phyloP scores from a whole-genome alignment of 2,329 filamentous ascomycete species.

The Phoma sp. region DNA sequence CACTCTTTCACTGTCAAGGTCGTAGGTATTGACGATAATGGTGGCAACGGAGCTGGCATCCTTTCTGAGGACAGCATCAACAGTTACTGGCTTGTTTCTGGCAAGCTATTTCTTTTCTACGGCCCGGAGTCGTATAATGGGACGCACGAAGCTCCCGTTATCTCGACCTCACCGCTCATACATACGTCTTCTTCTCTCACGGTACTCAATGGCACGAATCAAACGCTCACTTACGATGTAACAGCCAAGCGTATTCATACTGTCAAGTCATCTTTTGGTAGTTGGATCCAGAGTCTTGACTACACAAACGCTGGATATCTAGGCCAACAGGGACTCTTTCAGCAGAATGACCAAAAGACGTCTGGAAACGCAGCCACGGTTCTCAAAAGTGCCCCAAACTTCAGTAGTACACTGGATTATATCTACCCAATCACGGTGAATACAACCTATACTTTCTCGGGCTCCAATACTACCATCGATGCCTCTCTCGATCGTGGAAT shows the following conservation, averaged over 20 bases:
- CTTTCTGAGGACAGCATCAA: slow-evolving; percentile 8
- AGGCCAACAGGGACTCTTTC: background rate
- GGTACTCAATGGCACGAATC: slow-evolving; percentile 3
- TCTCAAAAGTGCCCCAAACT: background rate
- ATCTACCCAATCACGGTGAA: slow-evolving; percentile 5
- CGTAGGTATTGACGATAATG: slow-evolving; percentile 66
- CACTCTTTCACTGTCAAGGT: slow-evolving; percentile 74
- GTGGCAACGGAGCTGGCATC: slow-evolving; percentile 18
- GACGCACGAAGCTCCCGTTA: background rate
- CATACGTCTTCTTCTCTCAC: slow-evolving; percentile 2
- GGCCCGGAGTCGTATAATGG: slow-evolving; percentile 1
- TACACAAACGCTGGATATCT: slow-evolving; percentile 4
- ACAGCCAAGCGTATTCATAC: slow-evolving; percentile 1
- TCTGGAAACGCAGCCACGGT: background rate
- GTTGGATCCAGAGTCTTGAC: slow-evolving; percentile 1
- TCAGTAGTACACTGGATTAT: slow-evolving; percentile 5
- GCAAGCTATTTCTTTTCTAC: slow-evolving; percentile 7
- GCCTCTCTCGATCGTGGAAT: slow-evolving; percentile 1
- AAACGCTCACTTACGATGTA: slow-evolving; percentile 3
- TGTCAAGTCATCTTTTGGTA: background rate
- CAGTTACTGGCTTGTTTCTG: slow-evolving; percentile 6
- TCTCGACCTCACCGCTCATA: background rate
- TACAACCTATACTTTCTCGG: slow-evolving; percentile 5
- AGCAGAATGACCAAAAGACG: background rate
- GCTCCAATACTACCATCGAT: slow-evolving; percentile 2